Percentiles rank a stretch among this genome's conserved stretches.
phyloP scores from a whole-genome alignment of 371 early-diverging fungal species.

The Apophysomyces sp. region DNA sequence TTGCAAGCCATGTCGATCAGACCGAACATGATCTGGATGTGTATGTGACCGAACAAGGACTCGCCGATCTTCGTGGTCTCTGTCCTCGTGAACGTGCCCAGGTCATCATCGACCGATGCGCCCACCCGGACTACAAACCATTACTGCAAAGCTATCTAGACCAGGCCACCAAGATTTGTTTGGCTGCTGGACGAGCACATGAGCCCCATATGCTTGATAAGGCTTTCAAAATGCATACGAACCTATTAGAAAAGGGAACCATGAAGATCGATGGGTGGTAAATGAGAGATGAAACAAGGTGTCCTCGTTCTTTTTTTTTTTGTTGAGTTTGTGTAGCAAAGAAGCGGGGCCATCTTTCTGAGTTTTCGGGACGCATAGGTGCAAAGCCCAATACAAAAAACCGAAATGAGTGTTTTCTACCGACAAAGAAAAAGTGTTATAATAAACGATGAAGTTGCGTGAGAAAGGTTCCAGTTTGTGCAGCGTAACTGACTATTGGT shows the following conservation, averaged over 20 bases:
- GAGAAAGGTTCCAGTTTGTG: no score
- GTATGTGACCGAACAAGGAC: conserved; percentile 28
- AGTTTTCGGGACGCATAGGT: no score
- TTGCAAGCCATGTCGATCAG: conserved; percentile 27
- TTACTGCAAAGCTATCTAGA: conserved; percentile 23
- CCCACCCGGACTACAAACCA: conserved; percentile 24
- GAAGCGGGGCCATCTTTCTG: no score
- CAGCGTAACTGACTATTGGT: no score
- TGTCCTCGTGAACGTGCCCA: conserved; percentile 24
- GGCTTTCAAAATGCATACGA: conserved; percentile 30
- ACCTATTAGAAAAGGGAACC: conserved; percentile 24
- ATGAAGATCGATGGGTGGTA: conserved; percentile 31
- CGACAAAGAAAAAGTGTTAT: no score
- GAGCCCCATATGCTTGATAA: conserved; percentile 32
- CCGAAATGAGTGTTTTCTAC: no score
- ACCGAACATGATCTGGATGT: conserved; percentile 33
- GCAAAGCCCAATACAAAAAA: no score
- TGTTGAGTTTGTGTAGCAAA: no score
- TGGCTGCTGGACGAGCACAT: conserved; percentile 20
- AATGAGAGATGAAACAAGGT: background rate
- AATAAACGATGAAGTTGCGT: no score
- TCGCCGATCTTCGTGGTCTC: conserved; percentile 29
- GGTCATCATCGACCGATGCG: conserved; percentile 24
- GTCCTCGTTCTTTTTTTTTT: background rate
- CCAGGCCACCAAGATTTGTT: conserved; percentile 15